Evolutionary conservation across 108 stramenopile species (phyloP).

Genomic region (Fragilariopsis cylindrus): DNA sequence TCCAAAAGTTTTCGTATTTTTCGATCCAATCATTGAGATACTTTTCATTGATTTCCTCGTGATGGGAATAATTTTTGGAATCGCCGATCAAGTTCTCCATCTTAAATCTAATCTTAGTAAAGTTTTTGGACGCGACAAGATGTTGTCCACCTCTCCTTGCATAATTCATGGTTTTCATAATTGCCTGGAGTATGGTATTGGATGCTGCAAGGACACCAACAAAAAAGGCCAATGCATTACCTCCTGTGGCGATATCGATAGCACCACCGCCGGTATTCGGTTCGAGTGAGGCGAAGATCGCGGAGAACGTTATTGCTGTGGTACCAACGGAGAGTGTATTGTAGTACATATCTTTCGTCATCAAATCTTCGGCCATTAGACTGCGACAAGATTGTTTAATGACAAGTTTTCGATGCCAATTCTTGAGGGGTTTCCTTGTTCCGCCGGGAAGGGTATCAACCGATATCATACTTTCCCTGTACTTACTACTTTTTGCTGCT

Average conservation of each 20-base stretch:
- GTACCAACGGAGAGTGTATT: neutral
- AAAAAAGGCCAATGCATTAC: neutral
- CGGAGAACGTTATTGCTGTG: constrained; percentile 1
- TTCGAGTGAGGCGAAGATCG: neutral
- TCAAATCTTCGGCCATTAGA: neutral
- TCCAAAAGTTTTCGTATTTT: constrained; percentile 14
- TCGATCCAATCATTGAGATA: neutral
- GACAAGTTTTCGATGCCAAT: neutral
- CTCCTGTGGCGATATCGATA: neutral
- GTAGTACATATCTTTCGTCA: constrained; percentile 5
- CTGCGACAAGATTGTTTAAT: neutral
- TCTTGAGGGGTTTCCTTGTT: constrained; percentile 1
- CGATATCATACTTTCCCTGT: neutral
- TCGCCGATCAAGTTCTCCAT: constrained; percentile 6
- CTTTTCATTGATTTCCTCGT: constrained; percentile 1
- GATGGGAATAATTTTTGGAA: neutral
- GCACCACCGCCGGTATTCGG: neutral
- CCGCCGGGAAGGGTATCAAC: neutral
- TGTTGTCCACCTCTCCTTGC: neutral
- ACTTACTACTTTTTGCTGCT: neutral
- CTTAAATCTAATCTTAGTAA: constrained; percentile 2
- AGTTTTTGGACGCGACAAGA: neutral
- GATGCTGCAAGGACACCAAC: neutral
- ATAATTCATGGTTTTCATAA: neutral
- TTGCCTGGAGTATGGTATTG: constrained; percentile 6